Evolutionary conservation across 805 yeast genomes (phyloP).

Genomic region (Metschnikowia reukaufii): DNA sequence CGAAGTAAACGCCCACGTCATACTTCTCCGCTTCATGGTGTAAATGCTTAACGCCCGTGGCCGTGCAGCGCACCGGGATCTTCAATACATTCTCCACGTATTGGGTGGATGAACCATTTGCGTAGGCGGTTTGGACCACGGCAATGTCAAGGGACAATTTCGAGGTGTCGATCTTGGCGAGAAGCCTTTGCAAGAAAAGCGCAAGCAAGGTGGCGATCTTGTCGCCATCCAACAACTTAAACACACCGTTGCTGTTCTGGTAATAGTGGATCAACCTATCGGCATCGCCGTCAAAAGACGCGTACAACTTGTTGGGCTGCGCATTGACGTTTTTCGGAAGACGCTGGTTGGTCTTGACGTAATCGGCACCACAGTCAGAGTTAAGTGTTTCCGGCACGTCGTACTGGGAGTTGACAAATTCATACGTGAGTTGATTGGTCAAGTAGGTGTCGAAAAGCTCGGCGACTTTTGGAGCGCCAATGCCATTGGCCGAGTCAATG

Average conservation of each 20-base stretch:
- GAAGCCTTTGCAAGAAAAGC: slow-evolving; percentile 53
- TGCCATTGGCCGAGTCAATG: slow-evolving; percentile 95
- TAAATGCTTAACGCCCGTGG: slow-evolving; percentile 95
- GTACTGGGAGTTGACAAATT: slow-evolving; percentile 54
- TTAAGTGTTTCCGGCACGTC: slow-evolving; percentile 61
- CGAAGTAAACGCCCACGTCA: slow-evolving; percentile 93
- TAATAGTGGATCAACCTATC: slow-evolving; percentile 88
- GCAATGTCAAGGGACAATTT: slow-evolving; percentile 56
- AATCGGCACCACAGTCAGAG: slow-evolving; percentile 90
- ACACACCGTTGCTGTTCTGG: slow-evolving; percentile 36
- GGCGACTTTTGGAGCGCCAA: slow-evolving; percentile 77
- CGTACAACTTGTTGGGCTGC: slow-evolving; percentile 51
- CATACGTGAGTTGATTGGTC: slow-evolving; percentile 39
- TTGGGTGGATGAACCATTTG: slow-evolving; percentile 87
- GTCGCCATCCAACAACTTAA: slow-evolving; percentile 83
- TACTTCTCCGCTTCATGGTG: slow-evolving; percentile 87
- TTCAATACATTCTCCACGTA: slow-evolving; percentile 61
- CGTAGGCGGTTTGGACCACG: slow-evolving; percentile 96
- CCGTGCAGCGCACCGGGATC: slow-evolving; percentile 82
- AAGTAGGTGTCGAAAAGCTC: slow-evolving; percentile 47
- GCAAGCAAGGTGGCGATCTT: slow-evolving; percentile 87
- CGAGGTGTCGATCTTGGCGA: slow-evolving; percentile 46
- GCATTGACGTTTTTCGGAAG: slow-evolving; percentile 64
- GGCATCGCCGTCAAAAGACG: slow-evolving; percentile 97
- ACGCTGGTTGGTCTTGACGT: slow-evolving; percentile 82